Evolutionary conservation across 2,329 filamentous ascomycete species (phyloP).

Genomic region (Apiospora saccharicola): DNA sequence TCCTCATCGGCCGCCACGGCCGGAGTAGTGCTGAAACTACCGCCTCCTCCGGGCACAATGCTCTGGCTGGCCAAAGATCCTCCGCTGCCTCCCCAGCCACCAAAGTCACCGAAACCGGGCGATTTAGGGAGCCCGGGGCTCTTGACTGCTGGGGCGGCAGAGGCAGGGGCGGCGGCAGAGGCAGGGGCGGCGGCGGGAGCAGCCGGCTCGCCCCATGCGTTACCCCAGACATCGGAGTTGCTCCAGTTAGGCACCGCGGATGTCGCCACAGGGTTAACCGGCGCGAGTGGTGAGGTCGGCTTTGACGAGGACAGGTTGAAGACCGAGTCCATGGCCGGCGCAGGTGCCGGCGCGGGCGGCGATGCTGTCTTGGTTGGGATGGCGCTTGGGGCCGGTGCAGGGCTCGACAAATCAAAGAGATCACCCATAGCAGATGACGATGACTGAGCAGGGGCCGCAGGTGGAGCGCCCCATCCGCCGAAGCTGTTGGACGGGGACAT

Average conservation of each 20-base stretch:
- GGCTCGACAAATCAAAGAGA: slow-evolving; percentile 77
- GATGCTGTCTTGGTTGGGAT: slow-evolving; percentile 56
- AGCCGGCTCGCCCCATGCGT: slow-evolving; percentile 80
- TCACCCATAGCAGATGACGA: slow-evolving; percentile 73
- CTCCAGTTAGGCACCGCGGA: slow-evolving; percentile 45
- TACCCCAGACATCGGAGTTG: slow-evolving; percentile 82
- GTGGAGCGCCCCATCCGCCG: slow-evolving; percentile 60
- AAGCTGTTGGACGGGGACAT: slow-evolving; percentile 65
- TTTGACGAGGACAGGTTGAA: slow-evolving; percentile 77
- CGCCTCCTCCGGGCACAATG: slow-evolving; percentile 67
- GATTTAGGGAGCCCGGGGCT: slow-evolving; percentile 57
- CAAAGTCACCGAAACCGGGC: slow-evolving; percentile 63
- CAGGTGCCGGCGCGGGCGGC: slow-evolving; percentile 49
- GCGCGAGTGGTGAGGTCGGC: slow-evolving; percentile 49
- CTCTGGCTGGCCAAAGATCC: slow-evolving; percentile 64
- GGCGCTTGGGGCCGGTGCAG: slow-evolving; percentile 42
- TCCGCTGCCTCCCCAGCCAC: slow-evolving; percentile 58
- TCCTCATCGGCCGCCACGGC: slow-evolving; percentile 90
- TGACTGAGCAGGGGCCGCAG: slow-evolving; percentile 49
- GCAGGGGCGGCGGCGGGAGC: slow-evolving; percentile 56
- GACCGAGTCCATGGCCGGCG: slow-evolving; percentile 65
- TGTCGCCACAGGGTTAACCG: slow-evolving; percentile 45
- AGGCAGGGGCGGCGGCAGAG: slow-evolving; percentile 52
- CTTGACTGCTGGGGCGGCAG: slow-evolving; percentile 63
- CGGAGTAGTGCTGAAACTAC: slow-evolving; percentile 70